A percentile compares a stretch with the other conserved stretches of the same genome.
These are phyloP conservation scores for Scleromitrula shiraiana DNA, from an alignment of 2,329 filamentous ascomycete species.

Conservation along the genomic window DNA sequence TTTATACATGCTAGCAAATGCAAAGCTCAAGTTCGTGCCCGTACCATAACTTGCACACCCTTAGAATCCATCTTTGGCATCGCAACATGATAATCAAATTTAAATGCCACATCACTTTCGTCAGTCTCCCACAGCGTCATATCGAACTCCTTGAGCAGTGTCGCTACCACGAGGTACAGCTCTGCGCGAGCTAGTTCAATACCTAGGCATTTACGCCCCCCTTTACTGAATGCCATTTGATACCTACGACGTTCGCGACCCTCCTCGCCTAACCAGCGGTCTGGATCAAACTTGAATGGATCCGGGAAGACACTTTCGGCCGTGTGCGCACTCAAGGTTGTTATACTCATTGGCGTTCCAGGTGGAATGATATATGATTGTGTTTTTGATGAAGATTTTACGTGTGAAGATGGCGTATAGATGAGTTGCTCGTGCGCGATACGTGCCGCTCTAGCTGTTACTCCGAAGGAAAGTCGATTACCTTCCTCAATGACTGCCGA, in stretches of 20 bases:
- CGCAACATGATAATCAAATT: slow-evolving; percentile 5
- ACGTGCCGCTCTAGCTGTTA: slow-evolving; percentile 25
- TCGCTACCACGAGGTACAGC: slow-evolving; percentile 8
- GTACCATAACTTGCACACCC: not conserved
- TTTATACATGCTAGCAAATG: too few relatives aligned
- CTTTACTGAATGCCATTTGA: slow-evolving; percentile 36
- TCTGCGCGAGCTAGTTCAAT: slow-evolving; percentile 15
- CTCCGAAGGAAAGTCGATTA: slow-evolving; percentile 26
- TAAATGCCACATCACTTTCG: slow-evolving; percentile 4
- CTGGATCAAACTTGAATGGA: slow-evolving; percentile 25
- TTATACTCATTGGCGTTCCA: slow-evolving; percentile 15
- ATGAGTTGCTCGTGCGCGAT: slow-evolving; percentile 14
- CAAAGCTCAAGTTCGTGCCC: too few relatives aligned
- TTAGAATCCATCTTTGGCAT: not conserved
- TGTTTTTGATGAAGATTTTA: not conserved
- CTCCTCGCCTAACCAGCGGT: slow-evolving; percentile 34
- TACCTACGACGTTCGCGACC: slow-evolving; percentile 17
- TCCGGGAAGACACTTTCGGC: slow-evolving; percentile 26
- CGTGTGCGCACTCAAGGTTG: slow-evolving; percentile 22
- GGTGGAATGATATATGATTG: slow-evolving; percentile 16
- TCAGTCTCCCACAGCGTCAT: not conserved
- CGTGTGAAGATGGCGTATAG: slow-evolving; percentile 3
- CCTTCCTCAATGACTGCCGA: slow-evolving; percentile 28
- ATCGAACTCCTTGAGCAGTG: slow-evolving; percentile 5
- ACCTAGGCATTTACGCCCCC: slow-evolving; percentile 34